Evolutionary conservation across 2,329 filamentous ascomycete genomes (phyloP).

Genomic region (Knoxdaviesia proteae): DNA sequence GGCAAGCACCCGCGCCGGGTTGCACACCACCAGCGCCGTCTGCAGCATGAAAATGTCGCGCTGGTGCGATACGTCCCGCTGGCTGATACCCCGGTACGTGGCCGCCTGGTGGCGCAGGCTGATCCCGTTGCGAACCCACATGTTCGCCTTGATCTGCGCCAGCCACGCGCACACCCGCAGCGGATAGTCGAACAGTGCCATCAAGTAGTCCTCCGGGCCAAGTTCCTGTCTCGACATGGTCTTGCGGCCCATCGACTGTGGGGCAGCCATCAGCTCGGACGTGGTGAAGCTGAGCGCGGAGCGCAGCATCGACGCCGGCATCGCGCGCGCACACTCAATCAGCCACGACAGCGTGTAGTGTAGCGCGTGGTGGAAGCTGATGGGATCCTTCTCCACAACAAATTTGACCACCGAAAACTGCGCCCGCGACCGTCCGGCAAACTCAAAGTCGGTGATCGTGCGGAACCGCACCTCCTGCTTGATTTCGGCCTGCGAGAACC

Average conservation of each 20-base stretch:
- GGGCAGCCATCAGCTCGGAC: slow-evolving; percentile 45
- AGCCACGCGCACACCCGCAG: slow-evolving; percentile 89
- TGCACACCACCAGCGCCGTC: slow-evolving; percentile 69
- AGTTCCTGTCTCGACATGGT: slow-evolving; percentile 35
- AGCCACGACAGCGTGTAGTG: slow-evolving; percentile 96
- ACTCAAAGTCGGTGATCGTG: slow-evolving; percentile 55
- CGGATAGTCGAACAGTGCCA: slow-evolving; percentile 82
- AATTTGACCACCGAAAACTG: slow-evolving; percentile 63
- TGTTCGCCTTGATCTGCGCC: slow-evolving; percentile 91
- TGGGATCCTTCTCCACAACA: slow-evolving; percentile 67
- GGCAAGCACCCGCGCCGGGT: slow-evolving; percentile 64
- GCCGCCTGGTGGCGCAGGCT: slow-evolving; percentile 88
- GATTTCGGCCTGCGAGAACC: slow-evolving; percentile 74
- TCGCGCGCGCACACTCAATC: slow-evolving; percentile 66
- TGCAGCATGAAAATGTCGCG: slow-evolving; percentile 89
- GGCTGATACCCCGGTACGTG: slow-evolving; percentile 74
- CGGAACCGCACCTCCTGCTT: slow-evolving; percentile 77
- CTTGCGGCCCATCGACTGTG: slow-evolving; percentile 38
- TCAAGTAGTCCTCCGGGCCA: slow-evolving; percentile 55
- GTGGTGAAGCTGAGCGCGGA: slow-evolving; percentile 51
- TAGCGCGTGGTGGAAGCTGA: slow-evolving; percentile 93
- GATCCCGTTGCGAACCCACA: slow-evolving; percentile 97
- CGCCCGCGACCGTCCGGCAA: slow-evolving; percentile 32
- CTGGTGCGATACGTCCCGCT: slow-evolving; percentile 83
- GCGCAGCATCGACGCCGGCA: slow-evolving; percentile 45